Conservation (phyloP, 192 early-diverging fungal genomes). For the Coemansia sp. region DNA sequence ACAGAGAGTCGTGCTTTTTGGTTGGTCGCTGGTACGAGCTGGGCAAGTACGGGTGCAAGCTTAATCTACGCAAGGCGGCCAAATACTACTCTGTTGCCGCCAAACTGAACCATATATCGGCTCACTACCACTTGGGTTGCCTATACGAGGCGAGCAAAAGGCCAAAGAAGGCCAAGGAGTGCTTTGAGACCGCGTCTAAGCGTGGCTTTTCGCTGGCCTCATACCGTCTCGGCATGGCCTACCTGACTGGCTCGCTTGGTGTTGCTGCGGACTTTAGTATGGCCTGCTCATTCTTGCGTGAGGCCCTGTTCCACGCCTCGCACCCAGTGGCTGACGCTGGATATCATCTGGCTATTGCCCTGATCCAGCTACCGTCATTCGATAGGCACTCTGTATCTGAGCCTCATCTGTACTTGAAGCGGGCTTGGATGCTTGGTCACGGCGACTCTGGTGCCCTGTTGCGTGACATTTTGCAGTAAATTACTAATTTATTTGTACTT, state of each 20-base stretch:
- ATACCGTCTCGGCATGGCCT: conserved; percentile 49
- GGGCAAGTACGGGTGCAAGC: conserved; percentile 47
- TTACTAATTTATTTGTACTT: conserved; percentile 5
- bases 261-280: conserved; percentile 48
- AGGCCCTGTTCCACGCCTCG: conserved; percentile 44
- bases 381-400: conserved; percentile 37
- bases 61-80: conserved; percentile 35
- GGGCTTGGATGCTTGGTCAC: conserved; percentile 50
- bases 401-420: conserved; percentile 48
- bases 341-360: conserved; percentile 37
- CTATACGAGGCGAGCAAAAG: conserved; percentile 33
- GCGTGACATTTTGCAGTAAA: conserved; percentile 40
- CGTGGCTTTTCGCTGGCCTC: conserved; percentile 41
- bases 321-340: conserved; percentile 54
- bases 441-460: conserved; percentile 43
- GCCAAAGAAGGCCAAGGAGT: conserved; percentile 36
- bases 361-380: conserved; percentile 52
- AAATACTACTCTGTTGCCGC: conserved; percentile 41
- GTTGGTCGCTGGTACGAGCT: conserved; percentile 53
- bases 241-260: conserved; percentile 45
- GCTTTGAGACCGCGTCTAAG: conserved; percentile 43
- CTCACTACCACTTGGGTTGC: conserved; percentile 37
- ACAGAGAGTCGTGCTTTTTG: conserved; percentile 41
- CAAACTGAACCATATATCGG: conserved; percentile 31
- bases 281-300: conserved; percentile 51